Conservation (phyloP, 108 stramenopile genomes). For the Nannochloropsis salina region DNA sequence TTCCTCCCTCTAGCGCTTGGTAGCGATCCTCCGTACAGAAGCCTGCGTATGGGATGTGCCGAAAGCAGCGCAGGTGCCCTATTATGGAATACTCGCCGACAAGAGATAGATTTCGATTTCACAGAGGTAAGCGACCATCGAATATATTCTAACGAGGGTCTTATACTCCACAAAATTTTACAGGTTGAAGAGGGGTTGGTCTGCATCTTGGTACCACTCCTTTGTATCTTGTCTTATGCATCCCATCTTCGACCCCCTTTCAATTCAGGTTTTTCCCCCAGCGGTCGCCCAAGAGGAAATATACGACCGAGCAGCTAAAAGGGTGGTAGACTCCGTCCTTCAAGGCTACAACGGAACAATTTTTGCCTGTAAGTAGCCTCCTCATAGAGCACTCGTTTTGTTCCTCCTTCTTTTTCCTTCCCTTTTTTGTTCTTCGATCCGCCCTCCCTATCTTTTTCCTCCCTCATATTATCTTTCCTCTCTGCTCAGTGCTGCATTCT, state of each 20-base stretch:
- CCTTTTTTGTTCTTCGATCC: background rate
- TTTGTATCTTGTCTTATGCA: background rate
- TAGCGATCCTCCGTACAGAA: background rate
- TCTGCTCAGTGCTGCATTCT: background rate
- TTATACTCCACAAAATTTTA: too few species aligned
- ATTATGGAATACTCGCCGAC: background rate
- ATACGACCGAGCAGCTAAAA: slow-evolving; percentile 49
- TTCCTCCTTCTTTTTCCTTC: background rate
- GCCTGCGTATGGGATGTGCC: background rate
- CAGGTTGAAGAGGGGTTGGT: background rate
- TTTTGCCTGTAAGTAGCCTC: slow-evolving; percentile 60
- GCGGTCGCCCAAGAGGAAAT: slow-evolving; percentile 37
- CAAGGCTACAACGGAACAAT: slow-evolving; percentile 93
- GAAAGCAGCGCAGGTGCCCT: background rate
- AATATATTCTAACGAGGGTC: too few species aligned
- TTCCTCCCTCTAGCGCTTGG: background rate
- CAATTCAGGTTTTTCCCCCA: slow-evolving; percentile 35
- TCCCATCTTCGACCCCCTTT: background rate
- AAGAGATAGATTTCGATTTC: slow-evolving; percentile 14
- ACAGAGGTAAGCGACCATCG: background rate
- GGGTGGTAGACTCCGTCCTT: slow-evolving; percentile 40
- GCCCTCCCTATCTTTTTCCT: background rate
- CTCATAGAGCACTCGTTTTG: too few species aligned
- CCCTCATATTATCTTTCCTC: background rate
- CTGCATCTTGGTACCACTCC: background rate